A percentile compares a stretch with the other conserved stretches of the same genome.
phyloP scores from a whole-genome alignment of 2,329 filamentous ascomycete species.

The Ascocoryne sarcoides region DNA sequence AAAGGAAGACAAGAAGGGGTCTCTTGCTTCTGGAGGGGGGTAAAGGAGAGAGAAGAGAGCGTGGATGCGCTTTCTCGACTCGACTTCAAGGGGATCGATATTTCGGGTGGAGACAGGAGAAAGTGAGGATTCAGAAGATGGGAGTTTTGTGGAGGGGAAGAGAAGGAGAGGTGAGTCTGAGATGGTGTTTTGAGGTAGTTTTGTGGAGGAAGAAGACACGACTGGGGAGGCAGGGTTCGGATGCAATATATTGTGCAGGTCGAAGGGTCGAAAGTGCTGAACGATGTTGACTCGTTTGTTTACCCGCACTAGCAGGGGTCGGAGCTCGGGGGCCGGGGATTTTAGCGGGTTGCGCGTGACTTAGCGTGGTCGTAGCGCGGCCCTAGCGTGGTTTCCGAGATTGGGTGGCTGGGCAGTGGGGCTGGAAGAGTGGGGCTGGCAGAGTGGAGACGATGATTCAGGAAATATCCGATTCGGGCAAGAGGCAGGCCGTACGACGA shows the following conservation, averaged over 20 bases:
- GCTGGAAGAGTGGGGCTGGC: not conserved
- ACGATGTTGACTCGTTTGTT: conserved; percentile 1
- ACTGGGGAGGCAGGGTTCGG: not conserved
- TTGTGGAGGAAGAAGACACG: not conserved
- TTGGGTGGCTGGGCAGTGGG: too few relatives aligned
- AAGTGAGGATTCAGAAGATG: not conserved
- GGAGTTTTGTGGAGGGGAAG: not conserved
- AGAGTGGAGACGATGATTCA: not conserved
- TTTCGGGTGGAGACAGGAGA: not conserved
- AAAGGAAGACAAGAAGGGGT: conserved; percentile 63
- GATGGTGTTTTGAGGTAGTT: not conserved
- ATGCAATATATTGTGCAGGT: not conserved
- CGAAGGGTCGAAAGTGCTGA: too few relatives aligned
- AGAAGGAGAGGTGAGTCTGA: not conserved
- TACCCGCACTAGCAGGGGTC: not conserved
- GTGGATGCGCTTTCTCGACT: conserved; percentile 20
- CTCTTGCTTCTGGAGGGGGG: conserved; percentile 52
- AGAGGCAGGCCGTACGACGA: not conserved
- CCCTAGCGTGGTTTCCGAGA: too few relatives aligned
- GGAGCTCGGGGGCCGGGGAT: not conserved
- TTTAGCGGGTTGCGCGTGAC: too few relatives aligned
- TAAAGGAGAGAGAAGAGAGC: conserved; percentile 36
- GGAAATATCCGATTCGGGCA: not conserved
- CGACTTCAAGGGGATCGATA: conserved; percentile 10
- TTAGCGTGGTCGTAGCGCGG: too few relatives aligned